Conservation (phyloP, 164 flowering plant genomes). For the Umbellularia californica region DNA sequence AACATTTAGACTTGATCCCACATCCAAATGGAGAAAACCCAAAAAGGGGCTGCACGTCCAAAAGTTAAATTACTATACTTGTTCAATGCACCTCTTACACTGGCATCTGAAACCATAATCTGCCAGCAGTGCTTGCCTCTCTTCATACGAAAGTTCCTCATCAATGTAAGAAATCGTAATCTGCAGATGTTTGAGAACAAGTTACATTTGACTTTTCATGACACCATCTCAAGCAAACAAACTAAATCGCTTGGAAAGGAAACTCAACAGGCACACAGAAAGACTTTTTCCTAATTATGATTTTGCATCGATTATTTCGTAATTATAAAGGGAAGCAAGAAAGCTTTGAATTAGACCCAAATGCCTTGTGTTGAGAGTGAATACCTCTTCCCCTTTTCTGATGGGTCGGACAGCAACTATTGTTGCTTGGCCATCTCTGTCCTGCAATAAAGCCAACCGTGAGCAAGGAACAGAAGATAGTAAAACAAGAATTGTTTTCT, state of each 20-base stretch:
- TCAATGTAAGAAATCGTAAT: constrained; percentile 91
- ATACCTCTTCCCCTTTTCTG: constrained; percentile 76
- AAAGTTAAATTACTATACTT: constrained; percentile 10
- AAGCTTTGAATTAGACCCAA: neutral
- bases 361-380: neutral
- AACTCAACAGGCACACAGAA: neutral
- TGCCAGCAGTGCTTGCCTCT: constrained; percentile 74
- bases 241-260: neutral
- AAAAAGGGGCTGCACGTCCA: no score
- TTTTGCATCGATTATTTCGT: neutral
- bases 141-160: constrained; percentile 71
- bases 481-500: neutral
- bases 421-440: constrained; percentile 90
- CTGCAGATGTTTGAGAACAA: constrained; percentile 32
- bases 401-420: constrained; percentile 59
- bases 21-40: no score
- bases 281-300: neutral
- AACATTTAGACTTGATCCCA: neutral
- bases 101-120: constrained; percentile 85
- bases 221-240: neutral
- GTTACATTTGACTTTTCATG: neutral
- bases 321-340: neutral
- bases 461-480: neutral
- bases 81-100: constrained; percentile 63
- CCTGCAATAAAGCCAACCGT: constrained; percentile 45